These are phyloP conservation scores for Pharus latifolius DNA, from an alignment of 176 grass and related monocot species.

Conservation along the genomic window DNA sequence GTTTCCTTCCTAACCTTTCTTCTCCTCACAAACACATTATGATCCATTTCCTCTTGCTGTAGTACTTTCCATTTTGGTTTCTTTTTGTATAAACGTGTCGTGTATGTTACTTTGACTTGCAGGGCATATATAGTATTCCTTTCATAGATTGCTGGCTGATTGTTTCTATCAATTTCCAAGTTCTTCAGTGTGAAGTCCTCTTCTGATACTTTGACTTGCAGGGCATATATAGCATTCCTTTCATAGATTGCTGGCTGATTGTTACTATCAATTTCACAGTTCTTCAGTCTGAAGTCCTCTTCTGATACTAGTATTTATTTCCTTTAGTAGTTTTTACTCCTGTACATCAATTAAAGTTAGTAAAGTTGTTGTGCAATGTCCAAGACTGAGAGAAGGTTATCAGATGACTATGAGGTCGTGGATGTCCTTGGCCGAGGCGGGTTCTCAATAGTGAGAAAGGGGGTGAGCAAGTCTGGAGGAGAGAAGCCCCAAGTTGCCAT, in stretches of 20 bases:
- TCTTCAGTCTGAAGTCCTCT: neutral
- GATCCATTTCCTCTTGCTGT: neutral
- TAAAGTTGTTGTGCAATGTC: conserved; percentile 20
- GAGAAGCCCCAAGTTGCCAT: conserved; percentile 42
- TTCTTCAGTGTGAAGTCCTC: too few relatives aligned
- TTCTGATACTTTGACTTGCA: too few relatives aligned
- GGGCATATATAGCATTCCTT: too few relatives aligned
- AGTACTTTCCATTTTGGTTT: neutral
- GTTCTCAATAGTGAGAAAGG: conserved; percentile 61
- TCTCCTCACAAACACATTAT: neutral
- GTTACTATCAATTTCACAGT: neutral
- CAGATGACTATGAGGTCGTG: conserved; percentile 47
- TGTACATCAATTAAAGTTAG: neutral
- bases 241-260: too few relatives aligned
- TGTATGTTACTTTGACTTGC: too few relatives aligned
- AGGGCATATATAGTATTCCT: too few relatives aligned
- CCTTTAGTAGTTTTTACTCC: neutral
- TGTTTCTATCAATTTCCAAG: too few relatives aligned
- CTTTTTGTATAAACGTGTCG: neutral
- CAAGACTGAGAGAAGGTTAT: conserved; percentile 32
- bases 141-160: too few relatives aligned
- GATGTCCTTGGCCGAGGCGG: conserved; percentile 54
- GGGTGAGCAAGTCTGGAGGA: conserved; percentile 37
- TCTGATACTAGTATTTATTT: neutral
- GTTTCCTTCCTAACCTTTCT: conserved; percentile 3